Base-by-base conservation (phyloP, 1,284 basidiomycete species). In the Termitomyces sp. region DNA sequence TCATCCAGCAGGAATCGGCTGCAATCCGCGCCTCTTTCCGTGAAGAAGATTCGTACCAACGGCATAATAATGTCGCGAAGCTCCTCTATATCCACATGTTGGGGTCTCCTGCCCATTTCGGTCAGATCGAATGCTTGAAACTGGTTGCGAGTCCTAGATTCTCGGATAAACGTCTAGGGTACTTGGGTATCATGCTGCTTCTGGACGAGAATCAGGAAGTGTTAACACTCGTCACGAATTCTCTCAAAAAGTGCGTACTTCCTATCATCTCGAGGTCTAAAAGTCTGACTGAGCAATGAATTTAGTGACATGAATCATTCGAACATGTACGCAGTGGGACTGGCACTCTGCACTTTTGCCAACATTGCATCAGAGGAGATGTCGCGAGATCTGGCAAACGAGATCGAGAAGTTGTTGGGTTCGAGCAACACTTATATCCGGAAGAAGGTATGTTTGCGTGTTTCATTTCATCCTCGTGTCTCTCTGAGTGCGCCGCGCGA, bases 61-160 rank as follows among this genome's bases (percentile, higher is more conserved):
- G 95, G 55, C 91, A 98, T 72, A 94, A 98, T 79, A 98, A 97
- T 75, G 90, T 99, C 68, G 95, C 96, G 57, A 99, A 99, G 71
- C 83, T 99, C 21, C 86, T 99, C 60, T 99, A 99, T 77, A 99
- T 99, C 71, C 95, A 99, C 73, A 99, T 99, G 97, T 88, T 99
- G 24, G 97, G 97, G 55, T 98, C 97, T 56, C 94, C 96, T 3
- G 97, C 97, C 30, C 97, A 99, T 71, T 99, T 98, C 68, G 97
- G 97, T 49, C 97, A 99, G 79, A 98, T 99, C 70, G 97, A 99
- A 78, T 99, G 97, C 74, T 80, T 99, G 62, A 99, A 99, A 74
- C 87, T 99, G 51, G 97, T 99, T 43, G 97, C 97, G n/a, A 94
- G 93, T 63, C 94, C 97, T 12, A 80, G 94, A 53, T 99, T 99